phyloP scores from a whole-genome alignment of 768 basidiomycete species.

The Mycena albidolilacea region DNA sequence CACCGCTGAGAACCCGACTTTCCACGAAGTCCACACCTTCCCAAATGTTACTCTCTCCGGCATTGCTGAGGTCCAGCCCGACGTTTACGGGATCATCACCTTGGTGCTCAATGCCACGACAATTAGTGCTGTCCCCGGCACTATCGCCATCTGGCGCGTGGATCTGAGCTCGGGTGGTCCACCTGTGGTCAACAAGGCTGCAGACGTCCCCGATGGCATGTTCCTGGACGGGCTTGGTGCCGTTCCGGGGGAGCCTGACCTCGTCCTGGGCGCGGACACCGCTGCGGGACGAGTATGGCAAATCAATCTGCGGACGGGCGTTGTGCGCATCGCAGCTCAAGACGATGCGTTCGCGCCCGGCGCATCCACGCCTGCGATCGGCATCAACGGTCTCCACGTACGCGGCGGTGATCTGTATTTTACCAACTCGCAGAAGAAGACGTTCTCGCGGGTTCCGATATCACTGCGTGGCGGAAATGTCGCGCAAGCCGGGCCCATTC shows the following conservation, averaged over 20 bases:
- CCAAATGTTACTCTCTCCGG: constrained; percentile 28
- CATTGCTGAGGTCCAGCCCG: constrained; percentile 23
- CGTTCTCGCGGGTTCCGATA: constrained; percentile 25
- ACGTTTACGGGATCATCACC: constrained; percentile 25
- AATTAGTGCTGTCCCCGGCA: constrained; percentile 15
- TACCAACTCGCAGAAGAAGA: constrained; percentile 22
- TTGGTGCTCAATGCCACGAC: constrained; percentile 18
- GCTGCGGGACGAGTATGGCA: constrained; percentile 23
- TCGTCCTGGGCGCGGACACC: constrained; percentile 25
- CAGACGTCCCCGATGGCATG: constrained; percentile 19
- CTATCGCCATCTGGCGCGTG: constrained; percentile 27
- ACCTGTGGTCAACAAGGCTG: constrained; percentile 24
- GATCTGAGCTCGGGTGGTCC: constrained; percentile 18
- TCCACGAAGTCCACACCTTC: constrained; percentile 28
- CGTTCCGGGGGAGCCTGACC: constrained; percentile 28
- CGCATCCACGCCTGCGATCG: constrained; percentile 15
- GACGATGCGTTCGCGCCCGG: constrained; percentile 23
- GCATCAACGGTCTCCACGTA: constrained; percentile 28
- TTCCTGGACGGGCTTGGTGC: constrained; percentile 22
- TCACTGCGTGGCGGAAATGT: constrained; percentile 19
- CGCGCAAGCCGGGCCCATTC: constrained; percentile 9
- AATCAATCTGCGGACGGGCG: constrained; percentile 29
- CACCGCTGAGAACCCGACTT: constrained; percentile 15
- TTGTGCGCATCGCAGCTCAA: constrained; percentile 20
- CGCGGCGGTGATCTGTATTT: constrained; percentile 23